These are phyloP conservation scores for Cladophialophora carrionii DNA, from an alignment of 2,329 filamentous ascomycete species.

Conservation along the genomic window DNA sequence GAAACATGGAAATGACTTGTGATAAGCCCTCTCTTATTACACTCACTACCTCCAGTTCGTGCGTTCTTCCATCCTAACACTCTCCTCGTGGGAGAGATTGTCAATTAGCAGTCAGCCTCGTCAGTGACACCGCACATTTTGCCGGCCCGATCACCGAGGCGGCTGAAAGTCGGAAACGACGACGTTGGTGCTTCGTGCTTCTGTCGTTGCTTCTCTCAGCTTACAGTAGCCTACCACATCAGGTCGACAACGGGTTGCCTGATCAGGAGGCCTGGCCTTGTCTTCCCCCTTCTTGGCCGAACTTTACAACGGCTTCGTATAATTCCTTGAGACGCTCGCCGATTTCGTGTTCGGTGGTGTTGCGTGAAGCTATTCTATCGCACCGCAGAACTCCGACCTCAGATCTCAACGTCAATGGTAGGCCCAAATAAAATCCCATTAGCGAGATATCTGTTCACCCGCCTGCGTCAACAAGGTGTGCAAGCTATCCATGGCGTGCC, in stretches of 20 bases:
- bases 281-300: not conserved
- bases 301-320: not conserved
- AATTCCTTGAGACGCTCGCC: not conserved
- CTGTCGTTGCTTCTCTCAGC: not conserved
- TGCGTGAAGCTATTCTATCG: not conserved
- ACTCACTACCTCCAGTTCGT: not conserved
- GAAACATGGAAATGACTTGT: not conserved
- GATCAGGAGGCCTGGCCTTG: not conserved
- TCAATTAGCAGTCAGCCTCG: not conserved
- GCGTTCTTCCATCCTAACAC: not conserved
- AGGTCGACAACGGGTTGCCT: not conserved
- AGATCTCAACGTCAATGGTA: not conserved
- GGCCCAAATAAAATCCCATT: conserved; percentile 33
- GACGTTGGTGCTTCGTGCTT: no score
- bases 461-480: conserved; percentile 54
- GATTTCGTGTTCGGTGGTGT: not conserved
- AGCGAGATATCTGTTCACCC: conserved; percentile 55
- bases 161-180: not conserved
- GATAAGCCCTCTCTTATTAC: not conserved
- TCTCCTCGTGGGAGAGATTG: no score
- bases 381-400: not conserved
- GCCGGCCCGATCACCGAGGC: not conserved
- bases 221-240: not conserved
- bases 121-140: not conserved
- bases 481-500: conserved; percentile 57